Evolutionary conservation across 179 eudicot genomes (phyloP), one percentile per base, ranked within the genome.

Genomic region (Amaranthus tricolor): DNA sequence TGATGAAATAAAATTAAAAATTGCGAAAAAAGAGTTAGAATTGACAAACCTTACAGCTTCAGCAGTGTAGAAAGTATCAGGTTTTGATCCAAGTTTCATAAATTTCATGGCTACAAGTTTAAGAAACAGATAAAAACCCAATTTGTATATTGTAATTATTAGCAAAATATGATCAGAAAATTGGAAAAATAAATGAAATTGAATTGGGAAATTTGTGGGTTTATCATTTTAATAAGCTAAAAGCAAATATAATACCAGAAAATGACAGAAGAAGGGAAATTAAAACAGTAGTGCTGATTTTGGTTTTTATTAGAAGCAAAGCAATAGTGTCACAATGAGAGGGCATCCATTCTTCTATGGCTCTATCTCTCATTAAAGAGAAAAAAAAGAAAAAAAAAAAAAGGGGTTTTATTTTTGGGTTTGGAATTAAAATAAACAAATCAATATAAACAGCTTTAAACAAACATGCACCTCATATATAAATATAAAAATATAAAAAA

Each of bases 31-130:
- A 5, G 51, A 13, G n/a, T 51, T 1, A 31, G 40, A 31, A 31
- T 31, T 31, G 40, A 10, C 49, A 75, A 78, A 91, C 98, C 98
- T 91, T 16, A 90, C 87, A 67, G 92, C 85, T 68, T 94, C 97
- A 74, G 85, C 63, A 45, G 95, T 89, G 74, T 74, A 81, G 85
- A 94, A 94, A 76, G 96, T 94, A 55, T 94, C 97, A 17, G 96
- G 91, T 67, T 91, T 76, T 59, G 96, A 86, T 81, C 98, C 98
- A 72, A 94, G 91, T 86, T 90, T 94, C 98, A 94, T 94, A 74
- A 86, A 94, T 92, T 94, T 94, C 98, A 94, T 94, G 45, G 79
- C 70, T 78, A 31, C 40, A 31, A 31, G 40, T 31, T 12, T 11
- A 54, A 47, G 16, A 67, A 21, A 21, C 20, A 2, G 14, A 53